Evolutionary conservation across 2,329 filamentous ascomycete genomes (phyloP), one percentile per base, ranked within the genome.

Genomic region (Bipolaris gigantea): DNA sequence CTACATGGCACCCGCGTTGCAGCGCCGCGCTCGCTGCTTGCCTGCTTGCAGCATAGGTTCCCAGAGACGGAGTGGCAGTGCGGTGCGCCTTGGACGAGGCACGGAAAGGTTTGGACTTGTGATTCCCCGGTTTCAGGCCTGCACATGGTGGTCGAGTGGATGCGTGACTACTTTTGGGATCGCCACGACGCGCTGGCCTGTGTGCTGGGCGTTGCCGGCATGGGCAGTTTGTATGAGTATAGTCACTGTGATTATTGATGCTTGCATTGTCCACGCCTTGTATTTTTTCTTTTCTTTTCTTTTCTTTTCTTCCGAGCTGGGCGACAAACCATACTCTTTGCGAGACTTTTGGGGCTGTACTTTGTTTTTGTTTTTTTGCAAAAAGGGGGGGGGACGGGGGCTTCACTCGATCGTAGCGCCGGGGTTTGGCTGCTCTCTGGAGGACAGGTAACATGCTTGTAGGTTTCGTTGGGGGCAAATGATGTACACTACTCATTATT

Each of bases 121-220:
- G 67, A 64, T 18, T 69, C 67, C 1, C 62, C 69, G 1, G 46
- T 72, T 11, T 63, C 67, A 1, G 69, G 64, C 0, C 64, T 73
- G 10, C 66, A 73, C 13, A 73, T 73, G 70, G 57, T 70, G 7
- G 57, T 66, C 0, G 60, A 65, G 1, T 74, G 65, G 63, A 69
- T 73, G 66, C 63, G 69, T 19, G 68, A 74, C 55, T 73, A 71
- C 51, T 73, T 72, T 48, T 74, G 72, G 72, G 72, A 74, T 48
- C 63, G 72, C 13, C 60, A 50, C 2, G 66, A 69, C 39, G 67
- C 66, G 1, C 63, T 72, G 2, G 67, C 72, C 27, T 71, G 56
- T 49, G 70, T 61, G 4, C 41, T 74, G 42, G 53, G 54, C 3
- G 65, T 65, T 4, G 69, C 66, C 10, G 72, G 72, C 2, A 58